Conservation (phyloP, 169 alveolate species). For the Plasmodium cynomolgi region DNA sequence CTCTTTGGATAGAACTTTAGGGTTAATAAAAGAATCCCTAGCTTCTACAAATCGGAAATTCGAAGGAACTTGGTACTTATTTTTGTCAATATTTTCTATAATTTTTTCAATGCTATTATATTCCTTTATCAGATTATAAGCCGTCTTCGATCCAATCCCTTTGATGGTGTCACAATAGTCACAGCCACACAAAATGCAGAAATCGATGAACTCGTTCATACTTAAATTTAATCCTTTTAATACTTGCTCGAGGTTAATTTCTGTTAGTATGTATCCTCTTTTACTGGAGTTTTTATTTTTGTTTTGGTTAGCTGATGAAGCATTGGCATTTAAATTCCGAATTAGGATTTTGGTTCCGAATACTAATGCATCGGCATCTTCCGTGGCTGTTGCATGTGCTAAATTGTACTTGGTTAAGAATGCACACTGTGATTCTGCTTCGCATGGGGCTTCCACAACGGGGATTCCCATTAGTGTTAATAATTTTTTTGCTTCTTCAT, state of each 20-base stretch:
- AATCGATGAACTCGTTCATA: conserved; percentile 95
- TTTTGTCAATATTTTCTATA: conserved; percentile 81
- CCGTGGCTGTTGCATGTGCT: conserved; percentile 96
- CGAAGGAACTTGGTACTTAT: conserved; percentile 74
- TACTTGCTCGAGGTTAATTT: conserved; percentile 83
- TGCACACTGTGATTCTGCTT: conserved; percentile 99
- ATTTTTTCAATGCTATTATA: conserved; percentile 91
- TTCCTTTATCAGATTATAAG: conserved; percentile 93
- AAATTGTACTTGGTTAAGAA: conserved; percentile 90
- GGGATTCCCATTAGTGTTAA: conserved; percentile 96
- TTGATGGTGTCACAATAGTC: conserved; percentile 96
- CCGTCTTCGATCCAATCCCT: conserved; percentile 97
- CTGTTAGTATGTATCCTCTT: conserved; percentile 78
- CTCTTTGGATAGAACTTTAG: conserved; percentile 78
- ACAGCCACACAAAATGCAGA: conserved; percentile 98
- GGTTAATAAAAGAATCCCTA: conserved; percentile 83
- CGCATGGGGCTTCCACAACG: conserved; percentile 95
- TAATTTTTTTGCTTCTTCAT: conserved; percentile 93
- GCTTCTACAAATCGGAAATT: conserved; percentile 83
- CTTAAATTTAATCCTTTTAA: conserved; percentile 87
- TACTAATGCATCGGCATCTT: conserved; percentile 97
- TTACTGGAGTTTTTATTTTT: conserved; percentile 45
- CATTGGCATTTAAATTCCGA: conserved; percentile 79
- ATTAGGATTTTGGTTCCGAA: conserved; percentile 93
- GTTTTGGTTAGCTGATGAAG: conserved; percentile 74